Evolutionary conservation across 345 rosid genomes (phyloP).

Genomic region (Trapa incisa): DNA sequence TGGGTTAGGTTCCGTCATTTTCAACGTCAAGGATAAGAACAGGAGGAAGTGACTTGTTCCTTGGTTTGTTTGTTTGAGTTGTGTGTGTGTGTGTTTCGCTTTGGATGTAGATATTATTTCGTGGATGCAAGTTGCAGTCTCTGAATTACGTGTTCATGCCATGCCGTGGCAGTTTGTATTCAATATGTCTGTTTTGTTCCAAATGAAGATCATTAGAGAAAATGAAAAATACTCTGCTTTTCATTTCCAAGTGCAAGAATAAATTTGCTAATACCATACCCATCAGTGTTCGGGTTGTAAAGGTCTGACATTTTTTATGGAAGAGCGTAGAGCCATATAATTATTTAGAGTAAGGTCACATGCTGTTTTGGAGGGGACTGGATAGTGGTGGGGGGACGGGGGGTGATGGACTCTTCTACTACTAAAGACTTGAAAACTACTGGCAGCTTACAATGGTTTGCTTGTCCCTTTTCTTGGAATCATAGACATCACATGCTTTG

Average conservation of each 20-base stretch:
- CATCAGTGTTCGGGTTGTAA: too few relatives aligned
- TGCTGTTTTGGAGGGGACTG: constrained; percentile 6
- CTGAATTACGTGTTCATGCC: background rate
- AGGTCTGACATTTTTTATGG: too few relatives aligned
- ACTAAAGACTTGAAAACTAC: background rate
- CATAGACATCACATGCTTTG: background rate
- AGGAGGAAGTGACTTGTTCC: constrained; percentile 9
- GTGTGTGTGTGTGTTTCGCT: background rate
- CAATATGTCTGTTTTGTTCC: background rate
- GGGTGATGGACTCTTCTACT: too few relatives aligned
- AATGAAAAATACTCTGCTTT: too few relatives aligned
- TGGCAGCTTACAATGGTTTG: background rate
- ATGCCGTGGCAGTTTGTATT: background rate
- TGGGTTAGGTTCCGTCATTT: constrained; percentile 13
- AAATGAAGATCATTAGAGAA: too few relatives aligned
- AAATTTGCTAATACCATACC: too few relatives aligned
- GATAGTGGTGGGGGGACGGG: too few relatives aligned
- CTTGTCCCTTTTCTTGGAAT: constrained; percentile 6
- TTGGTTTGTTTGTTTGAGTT: background rate
- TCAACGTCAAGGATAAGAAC: constrained; percentile 17
- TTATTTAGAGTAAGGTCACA: constrained; percentile 5
- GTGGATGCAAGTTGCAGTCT: background rate
- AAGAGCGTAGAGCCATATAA: background rate
- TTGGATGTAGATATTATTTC: background rate
- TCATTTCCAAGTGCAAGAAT: too few relatives aligned